Evolutionary conservation across 345 rosid species (phyloP), one percentile per base, ranked within the genome.

Genomic region (Moringa oleifera): DNA sequence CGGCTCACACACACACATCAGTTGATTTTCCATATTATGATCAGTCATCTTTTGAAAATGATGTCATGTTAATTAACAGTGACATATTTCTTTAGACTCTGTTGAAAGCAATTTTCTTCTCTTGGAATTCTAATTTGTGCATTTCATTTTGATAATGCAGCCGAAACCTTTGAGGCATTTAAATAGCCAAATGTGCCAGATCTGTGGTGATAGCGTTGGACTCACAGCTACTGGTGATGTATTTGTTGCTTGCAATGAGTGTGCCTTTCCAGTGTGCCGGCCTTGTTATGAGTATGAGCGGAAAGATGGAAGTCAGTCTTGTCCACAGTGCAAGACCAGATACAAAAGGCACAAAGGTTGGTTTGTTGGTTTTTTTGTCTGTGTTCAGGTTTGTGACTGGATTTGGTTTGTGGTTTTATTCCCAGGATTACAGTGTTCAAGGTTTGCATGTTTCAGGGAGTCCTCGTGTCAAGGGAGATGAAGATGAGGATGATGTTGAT

Each of bases 251-350:
- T 95, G 99, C 75, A 91, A 91, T 66, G 99, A 95, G 77, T 95
- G 99, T 80, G 99, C 86, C 53, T 95, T 95, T 73, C 99, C 99
- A 18, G 99, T 95, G 71, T 95, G 99, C 68, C 88, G 91, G 18
- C 91, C 99, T 74, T 95, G 99, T 65, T 95, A 95, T 37, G 99
- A 95, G 79, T 95, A 95, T 56, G 99, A 95, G 75, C 85, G 97
- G 64, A 95, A 89, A 75, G 99, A 95, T 66, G 99, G 99, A 46
- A 91, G 95, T 62, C 99, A 91, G 78, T 81, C 88, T 65, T 95
- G 99, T 72, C 99, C 99, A 8, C 97, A 95, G 73, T 95, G 99
- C 93, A 95, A 95, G 87, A 91, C 95, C 72, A 86, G 97, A 77
- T 95, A 91, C 75, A 87, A 70, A 73, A 83, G 99, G 67, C 99